These are phyloP conservation scores for Russula earlei DNA, from an alignment of 768 basidiomycete genomes.

Conservation along the genomic window DNA sequence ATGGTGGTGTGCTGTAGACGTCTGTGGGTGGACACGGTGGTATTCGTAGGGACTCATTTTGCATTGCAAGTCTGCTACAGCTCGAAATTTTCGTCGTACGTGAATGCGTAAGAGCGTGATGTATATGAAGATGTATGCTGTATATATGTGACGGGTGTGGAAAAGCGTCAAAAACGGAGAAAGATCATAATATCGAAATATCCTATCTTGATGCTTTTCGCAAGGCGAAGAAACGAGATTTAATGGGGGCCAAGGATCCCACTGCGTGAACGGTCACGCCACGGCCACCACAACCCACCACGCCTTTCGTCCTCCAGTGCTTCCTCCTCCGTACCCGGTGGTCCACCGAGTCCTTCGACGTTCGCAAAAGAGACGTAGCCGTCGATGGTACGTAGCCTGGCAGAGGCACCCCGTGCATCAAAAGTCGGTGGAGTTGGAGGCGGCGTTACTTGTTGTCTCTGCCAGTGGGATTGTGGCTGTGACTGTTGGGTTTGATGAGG, in stretches of 20 bases:
- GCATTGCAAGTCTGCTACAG: neutral
- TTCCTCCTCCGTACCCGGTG: conserved; percentile 38
- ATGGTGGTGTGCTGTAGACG: too few species aligned
- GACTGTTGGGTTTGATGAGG: neutral
- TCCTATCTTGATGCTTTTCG: neutral
- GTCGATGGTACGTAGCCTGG: conserved; percentile 42
- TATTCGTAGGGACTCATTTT: neutral
- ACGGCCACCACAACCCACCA: conserved; percentile 12
- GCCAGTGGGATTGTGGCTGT: neutral
- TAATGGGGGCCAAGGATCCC: conserved; percentile 2
- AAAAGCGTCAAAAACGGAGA: neutral
- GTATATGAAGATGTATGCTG: neutral
- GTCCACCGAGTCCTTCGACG: conserved; percentile 57
- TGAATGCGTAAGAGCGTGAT: neutral
- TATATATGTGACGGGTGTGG: conserved; percentile 1
- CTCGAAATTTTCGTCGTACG: conserved; percentile 5
- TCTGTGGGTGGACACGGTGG: too few species aligned
- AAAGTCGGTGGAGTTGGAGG: conserved; percentile 34
- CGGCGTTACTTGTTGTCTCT: conserved; percentile 18
- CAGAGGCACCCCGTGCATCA: conserved; percentile 55
- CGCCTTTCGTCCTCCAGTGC: conserved; percentile 1
- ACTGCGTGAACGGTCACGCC: conserved; percentile 9
- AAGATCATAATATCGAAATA: neutral
- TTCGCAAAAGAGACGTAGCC: conserved; percentile 64
- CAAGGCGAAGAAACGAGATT: neutral